Evolutionary conservation across 83 land plant species (phyloP), one percentile per base, ranked within the genome.

Genomic region (Picea engelmannii): DNA sequence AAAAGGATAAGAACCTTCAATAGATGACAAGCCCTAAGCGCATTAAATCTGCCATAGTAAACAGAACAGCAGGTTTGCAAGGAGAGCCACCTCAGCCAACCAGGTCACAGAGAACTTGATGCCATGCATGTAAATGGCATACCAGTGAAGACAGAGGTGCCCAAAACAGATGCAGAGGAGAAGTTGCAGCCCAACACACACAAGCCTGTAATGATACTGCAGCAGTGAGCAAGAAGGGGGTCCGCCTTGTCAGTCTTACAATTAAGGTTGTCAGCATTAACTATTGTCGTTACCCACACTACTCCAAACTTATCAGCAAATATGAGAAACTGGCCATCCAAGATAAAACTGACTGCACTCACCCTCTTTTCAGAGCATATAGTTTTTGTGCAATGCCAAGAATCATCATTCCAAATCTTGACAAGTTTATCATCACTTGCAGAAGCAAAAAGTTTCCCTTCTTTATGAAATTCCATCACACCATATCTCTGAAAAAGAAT

Each of bases 191-290:
- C n/a, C 23, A 83, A 35, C 35, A 60, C 21, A 60, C 93, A 96
- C 93, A 95, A 81, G 88, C 91, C 89, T n/a, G 99, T 97, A 61
- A 97, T 97, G 67, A 97, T 95, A 76, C 99, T 97, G 89, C 99
- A 97, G 79, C 97, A 97, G 70, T 97, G 99, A 75, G 92, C 92
- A 81, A 97, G 89, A 73, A 97, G 59, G 60, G 91, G 94, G 10
- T 85, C 84, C 61, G 94, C 90, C 79, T 90, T 88, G 40, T 85
- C 85, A 73, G 64, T 62, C 21, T 79, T 73, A 42, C 47, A 5
- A 31, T 78, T 80, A 40, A 9, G 27, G 7, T 84, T 79, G 73
- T 78, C 82, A 71, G 17, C 27, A 12, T 58, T 83, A 49, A 35
- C 65, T 47, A 91, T 86, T 65, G 86, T 79, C 58, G 87, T 79